phyloP scores from a whole-genome alignment of 805 yeast species.

The Yarrowia sp. region DNA sequence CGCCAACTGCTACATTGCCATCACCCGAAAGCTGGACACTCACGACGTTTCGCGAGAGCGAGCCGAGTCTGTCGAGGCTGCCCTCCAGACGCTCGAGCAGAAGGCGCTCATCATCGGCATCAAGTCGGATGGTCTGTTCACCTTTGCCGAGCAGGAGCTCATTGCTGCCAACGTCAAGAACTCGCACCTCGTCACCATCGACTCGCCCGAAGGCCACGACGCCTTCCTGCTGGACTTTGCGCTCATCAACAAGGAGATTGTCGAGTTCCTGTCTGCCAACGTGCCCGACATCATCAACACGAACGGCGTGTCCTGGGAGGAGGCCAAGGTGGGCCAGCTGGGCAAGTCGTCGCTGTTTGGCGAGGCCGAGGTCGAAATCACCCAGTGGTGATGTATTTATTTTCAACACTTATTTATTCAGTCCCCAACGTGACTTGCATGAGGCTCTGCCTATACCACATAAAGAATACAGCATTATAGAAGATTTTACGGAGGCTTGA shows the following conservation, averaged over 20 bases:
- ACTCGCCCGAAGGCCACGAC: slow-evolving; percentile 96
- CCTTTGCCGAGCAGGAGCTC: slow-evolving; percentile 84
- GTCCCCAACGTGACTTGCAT: slow-evolving; percentile 27
- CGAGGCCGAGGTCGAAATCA: slow-evolving; percentile 80
- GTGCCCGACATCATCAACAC: slow-evolving; percentile 58
- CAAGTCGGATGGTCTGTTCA: slow-evolving; percentile 87
- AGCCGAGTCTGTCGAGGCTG: slow-evolving; percentile 48
- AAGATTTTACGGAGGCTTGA: too few species aligned
- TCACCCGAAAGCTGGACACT: slow-evolving; percentile 89
- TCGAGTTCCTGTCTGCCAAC: slow-evolving; percentile 59
- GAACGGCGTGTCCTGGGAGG: slow-evolving; percentile 46
- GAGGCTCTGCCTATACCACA: neutral
- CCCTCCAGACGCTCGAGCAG: slow-evolving; percentile 57
- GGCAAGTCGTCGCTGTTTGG: slow-evolving; percentile 65
- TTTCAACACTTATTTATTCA: slow-evolving; percentile 26
- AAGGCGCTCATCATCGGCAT: slow-evolving; percentile 89
- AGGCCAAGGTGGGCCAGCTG: slow-evolving; percentile 42
- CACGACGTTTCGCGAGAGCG: slow-evolving; percentile 89
- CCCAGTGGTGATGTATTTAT: slow-evolving; percentile 66
- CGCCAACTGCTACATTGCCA: slow-evolving; percentile 94
- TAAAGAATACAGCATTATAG: slow-evolving; percentile 9
- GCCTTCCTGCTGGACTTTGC: slow-evolving; percentile 90
- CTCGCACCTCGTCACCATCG: slow-evolving; percentile 63
- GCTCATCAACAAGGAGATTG: slow-evolving; percentile 68
- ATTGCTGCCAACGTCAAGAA: slow-evolving; percentile 74